phyloP scores from a whole-genome alignment of 345 rosid genomes.

The Murraya koenigii region DNA sequence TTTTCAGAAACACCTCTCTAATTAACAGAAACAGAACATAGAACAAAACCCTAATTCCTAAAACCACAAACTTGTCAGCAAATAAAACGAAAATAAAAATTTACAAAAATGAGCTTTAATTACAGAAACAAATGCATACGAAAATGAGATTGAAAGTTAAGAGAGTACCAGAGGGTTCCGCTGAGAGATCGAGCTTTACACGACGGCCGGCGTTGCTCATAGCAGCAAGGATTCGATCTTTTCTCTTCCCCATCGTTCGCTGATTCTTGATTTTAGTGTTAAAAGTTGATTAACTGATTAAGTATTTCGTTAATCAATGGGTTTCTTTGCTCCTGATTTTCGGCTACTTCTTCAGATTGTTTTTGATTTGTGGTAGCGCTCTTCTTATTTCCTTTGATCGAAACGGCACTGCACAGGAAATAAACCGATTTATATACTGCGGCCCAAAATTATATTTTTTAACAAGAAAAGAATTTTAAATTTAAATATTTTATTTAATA shows the following conservation, averaged over 20 bases:
- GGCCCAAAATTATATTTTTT: not conserved
- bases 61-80: too few relatives aligned
- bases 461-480: too few relatives aligned
- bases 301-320: not conserved
- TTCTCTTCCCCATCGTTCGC: constrained; percentile 81
- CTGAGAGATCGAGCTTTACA: constrained; percentile 90
- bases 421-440: not conserved
- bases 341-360: not conserved
- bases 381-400: not conserved
- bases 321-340: not conserved
- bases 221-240: constrained; percentile 89
- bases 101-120: not conserved
- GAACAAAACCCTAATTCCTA: not conserved
- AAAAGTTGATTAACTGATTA: not conserved
- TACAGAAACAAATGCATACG: not conserved
- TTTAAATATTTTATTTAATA: too few relatives aligned
- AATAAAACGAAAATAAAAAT: not conserved
- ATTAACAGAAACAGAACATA: not conserved
- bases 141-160: not conserved
- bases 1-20: not conserved
- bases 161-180: constrained; percentile 92
- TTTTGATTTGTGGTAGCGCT: too few relatives aligned
- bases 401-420: not conserved
- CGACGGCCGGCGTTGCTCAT: constrained; percentile 80
- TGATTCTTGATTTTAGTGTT: not conserved